Percentiles rank a stretch among this genome's conserved stretches.
These are phyloP conservation scores for Paramecium sonneborni DNA, from an alignment of 73 alveolate species.

Conservation along the genomic window DNA sequence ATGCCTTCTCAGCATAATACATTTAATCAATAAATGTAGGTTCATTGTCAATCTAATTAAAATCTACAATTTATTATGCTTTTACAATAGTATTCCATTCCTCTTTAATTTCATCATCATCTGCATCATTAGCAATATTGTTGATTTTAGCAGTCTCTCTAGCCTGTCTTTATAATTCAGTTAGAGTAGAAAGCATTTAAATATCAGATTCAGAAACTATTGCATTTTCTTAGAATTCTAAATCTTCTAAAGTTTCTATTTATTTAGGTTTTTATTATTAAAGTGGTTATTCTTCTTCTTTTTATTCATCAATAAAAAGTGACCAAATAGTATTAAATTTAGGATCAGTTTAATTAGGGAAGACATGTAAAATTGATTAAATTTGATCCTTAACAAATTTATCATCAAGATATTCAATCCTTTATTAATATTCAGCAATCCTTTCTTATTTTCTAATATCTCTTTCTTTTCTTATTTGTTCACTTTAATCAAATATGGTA, in stretches of 20 bases:
- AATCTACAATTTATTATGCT: background rate
- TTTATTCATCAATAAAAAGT: conserved; percentile 21
- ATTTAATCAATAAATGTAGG: background rate
- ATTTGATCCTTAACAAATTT: background rate
- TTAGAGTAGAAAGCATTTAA: background rate
- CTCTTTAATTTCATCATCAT: background rate
- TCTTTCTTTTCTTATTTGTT: background rate
- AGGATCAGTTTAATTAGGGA: background rate
- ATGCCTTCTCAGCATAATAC: background rate
- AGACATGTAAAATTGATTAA: background rate
- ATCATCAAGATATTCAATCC: background rate
- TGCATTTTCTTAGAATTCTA: conserved; percentile 11
- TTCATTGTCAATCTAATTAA: background rate
- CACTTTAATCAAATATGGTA: background rate
- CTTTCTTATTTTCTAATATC: background rate
- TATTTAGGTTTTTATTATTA: background rate
- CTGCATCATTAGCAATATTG: background rate
- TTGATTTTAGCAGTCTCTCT: conserved; percentile 16
- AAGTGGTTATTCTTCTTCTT: background rate
- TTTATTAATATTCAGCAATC: background rate
- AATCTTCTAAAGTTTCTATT: background rate
- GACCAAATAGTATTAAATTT: background rate
- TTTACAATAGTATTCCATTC: background rate
- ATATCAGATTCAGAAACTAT: background rate
- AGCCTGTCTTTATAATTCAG: background rate